A percentile compares a stretch with the other conserved stretches of the same genome.
Evolutionary conservation across 1,284 basidiomycete species (phyloP).

Genomic region (Boletus mariae): DNA sequence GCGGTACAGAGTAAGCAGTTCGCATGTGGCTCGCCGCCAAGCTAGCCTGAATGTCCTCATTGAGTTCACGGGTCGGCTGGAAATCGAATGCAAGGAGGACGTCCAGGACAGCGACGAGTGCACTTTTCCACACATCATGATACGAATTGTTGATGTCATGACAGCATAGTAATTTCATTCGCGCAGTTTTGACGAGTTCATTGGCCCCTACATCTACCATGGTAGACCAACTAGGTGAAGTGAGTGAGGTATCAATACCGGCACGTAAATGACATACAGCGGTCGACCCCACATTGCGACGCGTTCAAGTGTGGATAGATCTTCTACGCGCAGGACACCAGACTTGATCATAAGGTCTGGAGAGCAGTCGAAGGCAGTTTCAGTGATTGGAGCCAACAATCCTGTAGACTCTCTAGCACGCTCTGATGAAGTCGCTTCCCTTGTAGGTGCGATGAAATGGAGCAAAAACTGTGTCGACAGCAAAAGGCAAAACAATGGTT

Average conservation of each 20-base stretch:
- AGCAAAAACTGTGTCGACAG: not conserved
- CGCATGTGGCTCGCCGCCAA: slow-evolving; percentile 2
- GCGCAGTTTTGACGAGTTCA: not conserved
- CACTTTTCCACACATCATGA: not conserved
- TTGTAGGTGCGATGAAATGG: not conserved
- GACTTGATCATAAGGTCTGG: no score
- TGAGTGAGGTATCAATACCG: not conserved
- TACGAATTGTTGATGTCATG: not conserved
- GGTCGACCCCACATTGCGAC: not conserved
- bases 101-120: not conserved
- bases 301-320: not conserved
- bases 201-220: not conserved
- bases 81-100: not conserved
- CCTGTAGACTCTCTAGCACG: not conserved
- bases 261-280: not conserved
- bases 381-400: not conserved
- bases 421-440: not conserved
- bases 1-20: not conserved
- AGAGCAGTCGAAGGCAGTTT: not conserved
- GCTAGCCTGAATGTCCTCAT: not conserved
- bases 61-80: not conserved
- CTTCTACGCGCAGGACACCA: not conserved
- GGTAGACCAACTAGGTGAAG: not conserved
- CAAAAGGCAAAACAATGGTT: not conserved
- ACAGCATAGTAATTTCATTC: not conserved